phyloP scores from a whole-genome alignment of 1,139 yeast species.

The Hyphopichia pseudoburtonii region DNA sequence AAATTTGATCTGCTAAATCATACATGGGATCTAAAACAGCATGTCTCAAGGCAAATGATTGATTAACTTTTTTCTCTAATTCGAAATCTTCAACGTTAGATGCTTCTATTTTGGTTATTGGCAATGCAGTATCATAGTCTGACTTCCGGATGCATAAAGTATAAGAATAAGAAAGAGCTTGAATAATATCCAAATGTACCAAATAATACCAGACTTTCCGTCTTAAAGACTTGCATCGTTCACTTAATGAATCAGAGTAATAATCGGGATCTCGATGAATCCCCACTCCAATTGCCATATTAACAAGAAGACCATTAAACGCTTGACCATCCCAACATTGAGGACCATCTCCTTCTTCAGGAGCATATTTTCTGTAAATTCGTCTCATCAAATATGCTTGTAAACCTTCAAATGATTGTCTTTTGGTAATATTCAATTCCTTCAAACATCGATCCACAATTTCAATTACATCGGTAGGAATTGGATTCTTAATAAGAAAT shows the following conservation, averaged over 20 bases:
- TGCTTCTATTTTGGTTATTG: conserved; percentile 16
- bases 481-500: conserved; percentile 19
- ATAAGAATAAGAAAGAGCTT: conserved; percentile 10
- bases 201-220: conserved; percentile 47
- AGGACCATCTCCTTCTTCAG: conserved; percentile 30
- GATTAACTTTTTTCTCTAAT: conserved; percentile 20
- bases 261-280: conserved; percentile 51
- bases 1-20: conserved; percentile 9
- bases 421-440: conserved; percentile 35
- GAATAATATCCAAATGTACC: conserved; percentile 17
- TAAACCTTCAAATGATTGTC: conserved; percentile 44
- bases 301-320: conserved; percentile 44
- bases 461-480: conserved; percentile 27
- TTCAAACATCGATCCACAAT: conserved; percentile 35
- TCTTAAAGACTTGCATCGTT: conserved; percentile 35
- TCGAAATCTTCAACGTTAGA: conserved; percentile 16
- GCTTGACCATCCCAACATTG: conserved; percentile 34
- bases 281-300: conserved; percentile 51
- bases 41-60: conserved; percentile 11
- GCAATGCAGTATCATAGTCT: conserved; percentile 24
- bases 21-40: conserved; percentile 6
- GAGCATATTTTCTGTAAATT: conserved; percentile 26
- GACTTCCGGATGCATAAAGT: conserved; percentile 12
- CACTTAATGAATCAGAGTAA: conserved; percentile 25
- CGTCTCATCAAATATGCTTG: conserved; percentile 42